Conservation (phyloP, 1,284 basidiomycete genomes). For the Rhodotorula sp. region DNA sequence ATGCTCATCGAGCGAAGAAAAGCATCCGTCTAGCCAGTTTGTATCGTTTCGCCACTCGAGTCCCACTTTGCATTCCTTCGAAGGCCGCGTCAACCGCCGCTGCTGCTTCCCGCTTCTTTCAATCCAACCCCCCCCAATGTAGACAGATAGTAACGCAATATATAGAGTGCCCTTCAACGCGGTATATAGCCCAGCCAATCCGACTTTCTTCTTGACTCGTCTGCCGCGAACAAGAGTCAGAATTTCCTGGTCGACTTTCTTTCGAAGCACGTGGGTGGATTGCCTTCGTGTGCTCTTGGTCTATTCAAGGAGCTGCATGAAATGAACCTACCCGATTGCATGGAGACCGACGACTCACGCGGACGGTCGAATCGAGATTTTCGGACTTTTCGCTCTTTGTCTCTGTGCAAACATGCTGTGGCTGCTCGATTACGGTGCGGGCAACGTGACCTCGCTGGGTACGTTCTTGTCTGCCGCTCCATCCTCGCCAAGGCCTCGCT, state of each 20-base stretch:
- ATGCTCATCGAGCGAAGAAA: background rate
- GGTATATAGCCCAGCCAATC: background rate
- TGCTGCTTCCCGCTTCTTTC: too few relatives aligned
- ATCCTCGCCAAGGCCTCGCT: too few relatives aligned
- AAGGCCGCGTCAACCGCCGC: conserved; percentile 11
- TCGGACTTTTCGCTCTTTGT: background rate
- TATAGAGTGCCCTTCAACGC: background rate
- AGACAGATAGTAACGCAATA: background rate
- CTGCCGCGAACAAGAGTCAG: background rate
- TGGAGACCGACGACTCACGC: too few relatives aligned
- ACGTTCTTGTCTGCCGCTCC: conserved; percentile 14
- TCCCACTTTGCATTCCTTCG: background rate
- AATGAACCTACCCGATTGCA: too few relatives aligned
- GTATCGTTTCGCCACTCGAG: background rate
- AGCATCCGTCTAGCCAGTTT: too few relatives aligned
- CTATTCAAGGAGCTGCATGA: too few relatives aligned
- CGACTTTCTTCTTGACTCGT: background rate
- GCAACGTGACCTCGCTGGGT: conserved; percentile 75
- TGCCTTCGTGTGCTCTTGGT: too few relatives aligned
- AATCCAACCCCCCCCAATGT: background rate
- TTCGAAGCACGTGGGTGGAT: background rate
- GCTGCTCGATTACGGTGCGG: conserved; percentile 92
- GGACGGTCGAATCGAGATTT: too few relatives aligned
- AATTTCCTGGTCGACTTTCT: background rate
- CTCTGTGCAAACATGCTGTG: conserved; percentile 56